Percentiles rank a stretch among this genome's conserved stretches.
phyloP scores from a whole-genome alignment of 2,329 filamentous ascomycete species.

The Elsinoe arachidis region DNA sequence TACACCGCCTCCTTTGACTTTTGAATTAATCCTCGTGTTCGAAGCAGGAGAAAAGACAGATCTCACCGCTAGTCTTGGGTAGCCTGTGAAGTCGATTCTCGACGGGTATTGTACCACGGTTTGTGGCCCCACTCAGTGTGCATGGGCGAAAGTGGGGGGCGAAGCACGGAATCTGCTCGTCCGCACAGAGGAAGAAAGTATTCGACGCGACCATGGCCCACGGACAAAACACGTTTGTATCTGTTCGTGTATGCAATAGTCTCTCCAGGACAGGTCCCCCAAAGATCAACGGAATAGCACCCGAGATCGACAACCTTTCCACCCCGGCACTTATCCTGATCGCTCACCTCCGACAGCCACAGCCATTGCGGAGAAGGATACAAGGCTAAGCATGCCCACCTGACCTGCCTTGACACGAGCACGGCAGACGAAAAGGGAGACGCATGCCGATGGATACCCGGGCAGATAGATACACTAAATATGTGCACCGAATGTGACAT shows the following conservation, averaged over 20 bases:
- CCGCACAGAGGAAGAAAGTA: background rate
- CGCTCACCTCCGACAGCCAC: background rate
- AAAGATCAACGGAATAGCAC: background rate
- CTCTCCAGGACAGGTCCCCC: background rate
- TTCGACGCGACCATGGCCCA: too few species aligned
- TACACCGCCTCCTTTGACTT: background rate
- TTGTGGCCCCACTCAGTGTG: background rate
- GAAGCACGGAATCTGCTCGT: background rate
- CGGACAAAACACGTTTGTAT: background rate
- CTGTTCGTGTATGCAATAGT: background rate
- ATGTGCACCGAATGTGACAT: background rate
- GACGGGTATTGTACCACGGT: slow-evolving; percentile 3
- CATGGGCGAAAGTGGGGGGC: background rate
- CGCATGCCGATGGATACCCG: background rate
- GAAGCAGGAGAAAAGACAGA: background rate
- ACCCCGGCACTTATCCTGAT: background rate
- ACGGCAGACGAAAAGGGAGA: background rate
- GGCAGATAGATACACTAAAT: background rate
- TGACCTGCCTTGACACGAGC: background rate
- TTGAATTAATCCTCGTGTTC: background rate
- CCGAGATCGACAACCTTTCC: background rate
- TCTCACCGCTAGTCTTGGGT: background rate
- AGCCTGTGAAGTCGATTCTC: background rate
- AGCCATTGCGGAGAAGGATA: background rate
- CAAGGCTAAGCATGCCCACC: background rate